Evolutionary conservation across 345 rosid genomes (phyloP), one percentile per base, ranked within the genome.

Genomic region (Schrenkiella parvula): DNA sequence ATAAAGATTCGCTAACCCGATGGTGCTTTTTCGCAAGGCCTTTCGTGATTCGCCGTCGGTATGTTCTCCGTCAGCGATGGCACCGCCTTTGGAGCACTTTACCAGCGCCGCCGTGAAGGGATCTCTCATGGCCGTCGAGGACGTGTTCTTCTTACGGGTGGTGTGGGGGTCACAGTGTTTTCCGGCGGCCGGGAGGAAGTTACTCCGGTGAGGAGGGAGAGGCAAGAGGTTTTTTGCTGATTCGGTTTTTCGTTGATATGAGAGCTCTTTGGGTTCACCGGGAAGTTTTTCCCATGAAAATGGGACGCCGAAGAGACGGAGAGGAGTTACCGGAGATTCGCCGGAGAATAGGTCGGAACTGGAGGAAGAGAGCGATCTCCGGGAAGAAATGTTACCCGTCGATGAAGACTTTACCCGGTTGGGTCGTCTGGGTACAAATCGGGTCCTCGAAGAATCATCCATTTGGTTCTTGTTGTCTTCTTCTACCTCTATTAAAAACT

Each of bases 61-160:
- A 54, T 54, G 41, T 68, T 54, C 14, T 41, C 39, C 34, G 13
- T 56, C 48, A 10, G 21, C 47, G 0, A 39, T 53, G 5, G 48
- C 76, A 13, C 79, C 87, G 23, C 19, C 22, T 78, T 83, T 86
- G 9, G 90, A 91, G 25, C 97, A 90, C 51, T 80, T 79, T 5
- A 87, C 85, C 9, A 90, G 60, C 6, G 97, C 97, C 4, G 89
- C 87, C 0, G 82, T 26, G 34, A 90, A 91, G 0, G 97, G 97
- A 72, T 89, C 97, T 69, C 13, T 69, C 28, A 48, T 32, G 6
- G 21, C 22, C 22, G 32, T 6, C 9, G 19, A 26, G 5, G 58
- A 21, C 31, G 14, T 48, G 15, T 22, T 21, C 58, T 65, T 65
- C 32, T 65, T 65, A 34, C 14, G 32, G 5, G 14, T 32, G 14